These are phyloP conservation scores for Vaccinium darrowii DNA, from an alignment of 148 eudicot species.

Conservation along the genomic window DNA sequence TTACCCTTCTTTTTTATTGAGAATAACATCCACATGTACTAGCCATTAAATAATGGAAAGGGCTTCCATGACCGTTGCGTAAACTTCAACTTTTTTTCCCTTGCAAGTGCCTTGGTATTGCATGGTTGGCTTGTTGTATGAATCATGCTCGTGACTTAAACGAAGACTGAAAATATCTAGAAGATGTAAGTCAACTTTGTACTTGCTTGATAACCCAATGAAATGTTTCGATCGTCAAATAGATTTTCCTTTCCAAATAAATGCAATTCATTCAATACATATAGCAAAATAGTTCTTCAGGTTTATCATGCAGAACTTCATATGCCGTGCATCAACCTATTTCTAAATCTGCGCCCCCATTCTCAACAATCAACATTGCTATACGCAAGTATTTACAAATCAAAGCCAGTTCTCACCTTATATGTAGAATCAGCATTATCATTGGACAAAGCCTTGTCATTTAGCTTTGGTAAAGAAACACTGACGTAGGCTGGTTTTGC, in stretches of 20 bases:
- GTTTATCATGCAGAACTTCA: neutral
- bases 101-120: neutral
- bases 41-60: neutral
- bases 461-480: constrained; percentile 61
- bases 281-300: neutral
- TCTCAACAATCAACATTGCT: neutral
- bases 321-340: neutral
- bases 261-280: neutral
- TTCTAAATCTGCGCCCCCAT: neutral
- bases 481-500: constrained; percentile 85
- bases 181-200: neutral
- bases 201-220: neutral
- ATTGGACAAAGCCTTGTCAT: constrained; percentile 43
- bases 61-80: neutral
- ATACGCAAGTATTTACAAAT: neutral
- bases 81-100: neutral
- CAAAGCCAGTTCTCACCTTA: constrained; percentile 53
- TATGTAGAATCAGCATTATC: constrained; percentile 57
- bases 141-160: neutral
- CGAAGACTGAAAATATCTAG: neutral
- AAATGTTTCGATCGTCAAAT: neutral
- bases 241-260: neutral
- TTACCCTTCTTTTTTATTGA: neutral
- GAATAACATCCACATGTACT: neutral
- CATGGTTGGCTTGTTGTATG: neutral